A percentile compares a stretch with the other conserved stretches of the same genome.
Conservation (phyloP, 805 yeast genomes). For the Priceomyces melissophilus region DNA sequence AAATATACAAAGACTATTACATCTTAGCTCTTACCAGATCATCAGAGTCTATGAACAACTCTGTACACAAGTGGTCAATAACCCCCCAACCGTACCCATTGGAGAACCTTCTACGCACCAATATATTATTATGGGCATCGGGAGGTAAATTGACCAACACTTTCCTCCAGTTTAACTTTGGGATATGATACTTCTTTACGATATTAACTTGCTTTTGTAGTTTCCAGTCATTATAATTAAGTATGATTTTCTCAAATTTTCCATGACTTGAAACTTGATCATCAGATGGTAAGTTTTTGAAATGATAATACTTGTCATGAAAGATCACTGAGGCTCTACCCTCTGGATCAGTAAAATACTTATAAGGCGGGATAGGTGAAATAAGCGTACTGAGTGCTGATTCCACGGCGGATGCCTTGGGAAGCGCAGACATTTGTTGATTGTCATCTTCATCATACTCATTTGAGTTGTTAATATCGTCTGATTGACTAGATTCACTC, state of each 20-base stretch:
- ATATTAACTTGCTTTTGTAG: conserved; percentile 37
- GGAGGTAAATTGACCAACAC: conserved; percentile 42
- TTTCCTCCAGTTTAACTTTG: conserved; percentile 40
- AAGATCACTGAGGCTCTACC: conserved; percentile 35
- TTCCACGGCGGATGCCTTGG: conserved; percentile 41
- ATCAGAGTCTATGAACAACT: conserved; percentile 14
- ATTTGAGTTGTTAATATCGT: not conserved
- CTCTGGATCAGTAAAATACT: conserved; percentile 31
- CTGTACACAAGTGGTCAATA: conserved; percentile 35
- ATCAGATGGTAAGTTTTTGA: conserved; percentile 23
- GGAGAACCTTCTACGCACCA: conserved; percentile 40
- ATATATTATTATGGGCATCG: conserved; percentile 45
- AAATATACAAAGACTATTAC: too few relatives aligned
- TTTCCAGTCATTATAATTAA: conserved; percentile 32
- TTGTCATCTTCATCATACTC: not conserved
- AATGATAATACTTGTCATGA: conserved; percentile 41
- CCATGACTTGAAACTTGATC: conserved; percentile 12
- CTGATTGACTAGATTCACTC: not conserved
- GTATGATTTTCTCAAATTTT: conserved; percentile 11
- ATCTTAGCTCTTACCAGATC: conserved; percentile 7
- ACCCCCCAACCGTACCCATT: conserved; percentile 50
- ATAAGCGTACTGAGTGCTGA: conserved; percentile 38
- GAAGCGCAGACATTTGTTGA: conserved; percentile 28
- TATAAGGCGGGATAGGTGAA: conserved; percentile 37
- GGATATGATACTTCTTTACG: conserved; percentile 39